Evolutionary conservation across 805 yeast genomes (phyloP).

Genomic region (Metschnikowia kunwiensis): DNA sequence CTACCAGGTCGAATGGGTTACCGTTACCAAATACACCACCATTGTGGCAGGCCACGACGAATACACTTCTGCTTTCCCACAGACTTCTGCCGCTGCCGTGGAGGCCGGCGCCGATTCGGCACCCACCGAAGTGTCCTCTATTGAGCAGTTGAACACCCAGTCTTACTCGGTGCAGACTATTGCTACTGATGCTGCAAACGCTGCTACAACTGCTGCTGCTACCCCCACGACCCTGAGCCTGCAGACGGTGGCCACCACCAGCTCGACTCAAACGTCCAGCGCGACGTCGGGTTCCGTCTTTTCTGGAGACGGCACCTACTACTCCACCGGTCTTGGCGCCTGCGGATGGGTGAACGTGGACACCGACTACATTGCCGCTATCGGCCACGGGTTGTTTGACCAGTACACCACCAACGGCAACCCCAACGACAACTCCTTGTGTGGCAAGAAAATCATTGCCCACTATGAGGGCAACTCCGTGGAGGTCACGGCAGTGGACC

Average conservation of each 20-base stretch:
- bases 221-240: neutral
- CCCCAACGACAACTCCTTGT: slow-evolving; percentile 47
- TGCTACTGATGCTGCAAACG: slow-evolving; percentile 1
- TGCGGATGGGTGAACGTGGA: slow-evolving; percentile 50
- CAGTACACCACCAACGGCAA: slow-evolving; percentile 31
- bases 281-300: slow-evolving; percentile 17
- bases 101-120: no score
- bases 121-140: no score
- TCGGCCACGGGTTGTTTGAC: slow-evolving; percentile 43
- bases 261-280: slow-evolving; percentile 6
- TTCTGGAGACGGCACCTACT: slow-evolving; percentile 51
- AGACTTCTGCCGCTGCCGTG: no score
- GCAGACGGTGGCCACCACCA: slow-evolving; percentile 2
- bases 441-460: slow-evolving; percentile 52
- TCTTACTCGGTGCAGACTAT: no score
- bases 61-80: slow-evolving; percentile 6
- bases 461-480: slow-evolving; percentile 49
- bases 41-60: slow-evolving; percentile 7
- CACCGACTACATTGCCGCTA: slow-evolving; percentile 51
- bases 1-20: slow-evolving; percentile 14
- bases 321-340: slow-evolving; percentile 48
- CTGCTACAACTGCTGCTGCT: slow-evolving; percentile 1
- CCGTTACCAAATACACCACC: slow-evolving; percentile 15
- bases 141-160: no score
- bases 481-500: slow-evolving; percentile 55